Conservation (phyloP, 176 grass and related monocot genomes). For the Lolium multiflorum region DNA sequence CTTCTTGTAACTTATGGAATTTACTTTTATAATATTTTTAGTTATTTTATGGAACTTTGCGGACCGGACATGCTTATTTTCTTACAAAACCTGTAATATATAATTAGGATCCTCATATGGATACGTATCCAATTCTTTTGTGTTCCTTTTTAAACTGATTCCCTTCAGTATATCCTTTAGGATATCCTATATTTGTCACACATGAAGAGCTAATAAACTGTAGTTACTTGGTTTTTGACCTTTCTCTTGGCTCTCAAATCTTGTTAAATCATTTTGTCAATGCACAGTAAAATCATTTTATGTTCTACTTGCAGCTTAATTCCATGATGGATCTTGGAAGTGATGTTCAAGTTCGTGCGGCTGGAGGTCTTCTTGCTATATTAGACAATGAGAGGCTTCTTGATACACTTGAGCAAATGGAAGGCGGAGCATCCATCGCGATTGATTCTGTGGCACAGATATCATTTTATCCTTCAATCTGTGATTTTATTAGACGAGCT, state of each 20-base stretch:
- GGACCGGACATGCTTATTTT: not conserved
- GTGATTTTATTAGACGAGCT: conserved; percentile 24
- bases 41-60: not conserved
- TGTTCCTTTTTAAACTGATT: not conserved
- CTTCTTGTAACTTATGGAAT: not conserved
- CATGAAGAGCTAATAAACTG: conserved; percentile 19
- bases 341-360: conserved; percentile 95
- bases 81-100: not conserved
- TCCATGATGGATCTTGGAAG: conserved; percentile 99
- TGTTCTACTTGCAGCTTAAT: conserved; percentile 79
- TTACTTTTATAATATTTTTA: conserved; percentile 15
- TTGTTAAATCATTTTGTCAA: conserved; percentile 23
- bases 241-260: conserved; percentile 18
- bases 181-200: conserved; percentile 1
- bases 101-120: conserved; percentile 5
- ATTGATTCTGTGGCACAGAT: conserved; percentile 90
- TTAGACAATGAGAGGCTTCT: conserved; percentile 94
- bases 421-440: conserved; percentile 80
- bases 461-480: conserved; percentile 84
- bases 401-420: conserved; percentile 82
- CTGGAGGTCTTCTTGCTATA: conserved; percentile 95
- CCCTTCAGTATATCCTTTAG: not conserved
- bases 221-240: not conserved
- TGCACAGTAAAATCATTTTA: conserved; percentile 17
- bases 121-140: not conserved